Evolutionary conservation across 495 filamentous ascomycete genomes (phyloP), one percentile per base, ranked within the genome.

Genomic region (Geoglossum glabrum): DNA sequence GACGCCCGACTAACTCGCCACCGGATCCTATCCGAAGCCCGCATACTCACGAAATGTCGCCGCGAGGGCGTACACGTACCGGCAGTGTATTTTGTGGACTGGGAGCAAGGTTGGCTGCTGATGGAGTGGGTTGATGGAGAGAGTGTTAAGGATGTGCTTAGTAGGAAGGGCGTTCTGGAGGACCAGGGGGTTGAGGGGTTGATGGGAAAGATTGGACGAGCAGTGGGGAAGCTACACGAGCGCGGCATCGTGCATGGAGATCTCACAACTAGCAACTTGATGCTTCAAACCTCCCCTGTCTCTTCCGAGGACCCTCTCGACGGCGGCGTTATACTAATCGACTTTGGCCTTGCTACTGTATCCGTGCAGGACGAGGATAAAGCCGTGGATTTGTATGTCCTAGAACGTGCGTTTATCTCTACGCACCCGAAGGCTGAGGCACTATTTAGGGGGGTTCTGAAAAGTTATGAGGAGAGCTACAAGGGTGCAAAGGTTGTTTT

Each of bases 181-280:
- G 68, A 72, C n/a, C 66, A 68, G 26, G 72, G 61, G 61, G 71
- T 78, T 59, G 64, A 70, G 34, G 74, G 67, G 25, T 64, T 93
- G 65, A 81, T 97, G 79, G 72, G 71, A 56, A 74, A 76, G 66
- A 81, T 96, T 59, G 92, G 90, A 0, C 58, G 64, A 15, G 80
- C 79, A 6, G 79, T 97, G 19, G 92, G 87, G n/a, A 74, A 66
- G 45, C 71, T 98, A 71, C 92, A 98, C 72, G 75, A 73, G 54
- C 75, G 78, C 21, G 90, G 92, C 17, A 80, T 96, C 46, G 79
- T 93, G 52, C 92, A 98, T 73, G 92, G 92, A 47, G 92, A 98
- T 71, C 71, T 98, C 72, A 98, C 93, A 59, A 98, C 90, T 58
- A 96, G 90, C 71, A 98, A 98, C 71, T 72, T 99, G 69, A 96